Base-by-base conservation (phyloP, 306 rosid species). In the Quercus variabilis region DNA sequence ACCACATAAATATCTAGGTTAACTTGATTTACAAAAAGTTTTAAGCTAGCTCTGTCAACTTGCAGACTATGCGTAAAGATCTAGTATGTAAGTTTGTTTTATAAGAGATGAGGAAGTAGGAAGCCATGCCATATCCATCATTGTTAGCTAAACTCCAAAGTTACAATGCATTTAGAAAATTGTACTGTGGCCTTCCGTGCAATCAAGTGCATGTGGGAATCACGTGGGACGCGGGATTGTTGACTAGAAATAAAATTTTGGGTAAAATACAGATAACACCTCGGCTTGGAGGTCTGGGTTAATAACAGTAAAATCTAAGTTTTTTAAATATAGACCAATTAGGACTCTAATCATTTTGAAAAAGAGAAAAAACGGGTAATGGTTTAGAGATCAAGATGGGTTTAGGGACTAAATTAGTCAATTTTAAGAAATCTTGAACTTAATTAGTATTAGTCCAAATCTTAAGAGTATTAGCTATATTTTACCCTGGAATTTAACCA, bases 61-160 rank as follows among this genome's bases (percentile, higher is more conserved):
- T 85, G 89, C 54, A 26, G 21, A 26, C 28, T 75, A 86, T 82
- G 92, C 88, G 89, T 85, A 79, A 76, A 68, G 78, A 75, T 75
- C 25, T 10, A 23, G 28, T 20, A 55, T 76, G 73, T 77, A 84
- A 84, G 75, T 76, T 76, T 3, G 31, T 75, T 71, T 69, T 63
- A 80, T 74, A 57, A 74, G 26, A 26, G 21, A 55, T 11, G 71
- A 51, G 23, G 12, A 25, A 21, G 14, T 58, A 58, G 74, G 65
- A 6, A 65, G 77, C 55, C 76, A 58, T 20, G 73, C 60, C 46
- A 52, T 6, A 28, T 58, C 74, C 10, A 43, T 79, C 79, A 73
- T 51, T 43, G 67, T 79, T 79, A 73, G 54, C 89, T 69, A 74
- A 81, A 71, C 31, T 6, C 41, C 35, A 30, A 55, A 65, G 71